These are phyloP conservation scores for Ceratocystiopsis minuta DNA, from an alignment of 2,329 filamentous ascomycete species.

Conservation along the genomic window DNA sequence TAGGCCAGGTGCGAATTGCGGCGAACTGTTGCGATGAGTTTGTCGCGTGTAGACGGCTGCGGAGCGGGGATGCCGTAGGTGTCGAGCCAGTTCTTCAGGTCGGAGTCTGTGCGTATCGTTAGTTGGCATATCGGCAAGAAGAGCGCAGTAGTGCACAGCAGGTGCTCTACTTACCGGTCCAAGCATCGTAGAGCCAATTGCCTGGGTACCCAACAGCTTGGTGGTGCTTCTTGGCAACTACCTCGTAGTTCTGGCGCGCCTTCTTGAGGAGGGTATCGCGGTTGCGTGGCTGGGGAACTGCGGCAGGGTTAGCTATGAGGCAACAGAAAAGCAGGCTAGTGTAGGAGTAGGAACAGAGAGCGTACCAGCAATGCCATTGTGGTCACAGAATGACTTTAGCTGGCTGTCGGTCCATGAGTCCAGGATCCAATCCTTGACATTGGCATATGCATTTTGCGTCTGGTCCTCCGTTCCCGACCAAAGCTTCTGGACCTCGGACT, in stretches of 20 bases:
- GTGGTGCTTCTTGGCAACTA: slow-evolving; percentile 52
- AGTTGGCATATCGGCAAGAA: not conserved
- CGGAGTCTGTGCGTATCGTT: slow-evolving; percentile 44
- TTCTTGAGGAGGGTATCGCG: slow-evolving; percentile 67
- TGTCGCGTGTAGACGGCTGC: slow-evolving; percentile 69
- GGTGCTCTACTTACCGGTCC: slow-evolving; percentile 48
- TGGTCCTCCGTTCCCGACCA: slow-evolving; percentile 72
- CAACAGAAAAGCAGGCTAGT: too few relatives aligned
- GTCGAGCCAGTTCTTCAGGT: slow-evolving; percentile 87
- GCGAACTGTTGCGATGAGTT: slow-evolving; percentile 72
- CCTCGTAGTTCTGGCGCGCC: slow-evolving; percentile 65
- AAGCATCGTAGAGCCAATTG: slow-evolving; percentile 81
- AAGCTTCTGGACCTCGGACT: slow-evolving; percentile 49
- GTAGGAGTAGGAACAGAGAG: not conserved
- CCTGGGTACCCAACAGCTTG: slow-evolving; percentile 78
- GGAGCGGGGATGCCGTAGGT: slow-evolving; percentile 71
- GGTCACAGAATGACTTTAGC: slow-evolving; percentile 83
- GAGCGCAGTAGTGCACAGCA: too few relatives aligned
- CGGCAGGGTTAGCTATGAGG: not conserved
- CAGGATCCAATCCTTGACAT: slow-evolving; percentile 78
- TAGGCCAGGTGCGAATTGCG: slow-evolving; percentile 74
- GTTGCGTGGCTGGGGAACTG: slow-evolving; percentile 67
- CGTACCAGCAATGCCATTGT: slow-evolving; percentile 57
- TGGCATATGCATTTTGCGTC: slow-evolving; percentile 51
- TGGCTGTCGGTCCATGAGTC: slow-evolving; percentile 91